Percentiles rank a stretch among this genome's conserved stretches.
phyloP scores from a whole-genome alignment of 371 early-diverging fungal species.

The Polyrhizophydium stewartii region DNA sequence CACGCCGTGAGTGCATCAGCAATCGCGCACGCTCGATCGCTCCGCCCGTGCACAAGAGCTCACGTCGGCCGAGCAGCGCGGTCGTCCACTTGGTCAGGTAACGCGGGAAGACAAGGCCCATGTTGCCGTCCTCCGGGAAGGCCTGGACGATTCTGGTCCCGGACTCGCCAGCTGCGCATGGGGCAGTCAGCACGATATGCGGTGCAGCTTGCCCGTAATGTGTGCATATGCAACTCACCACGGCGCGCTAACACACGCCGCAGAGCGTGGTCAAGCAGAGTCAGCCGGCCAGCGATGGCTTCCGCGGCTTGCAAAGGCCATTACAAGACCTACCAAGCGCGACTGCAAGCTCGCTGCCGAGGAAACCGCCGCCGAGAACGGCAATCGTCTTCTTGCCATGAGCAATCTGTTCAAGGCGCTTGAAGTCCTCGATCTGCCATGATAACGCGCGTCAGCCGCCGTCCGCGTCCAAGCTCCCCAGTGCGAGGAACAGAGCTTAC shows the following conservation, averaged over 20 bases:
- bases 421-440: constrained; percentile 45
- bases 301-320: too few relatives aligned
- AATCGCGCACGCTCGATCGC: neutral
- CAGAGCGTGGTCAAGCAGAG: too few relatives aligned
- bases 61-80: constrained; percentile 47
- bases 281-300: too few relatives aligned
- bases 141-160: constrained; percentile 5
- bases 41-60: constrained; percentile 6
- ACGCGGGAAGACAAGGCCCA: constrained; percentile 66
- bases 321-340: constrained; percentile 33
- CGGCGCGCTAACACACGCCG: too few relatives aligned
- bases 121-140: constrained; percentile 37
- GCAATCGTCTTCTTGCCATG: constrained; percentile 57
- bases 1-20: neutral
- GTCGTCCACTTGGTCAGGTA: constrained; percentile 73
- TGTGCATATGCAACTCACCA: too few relatives aligned
- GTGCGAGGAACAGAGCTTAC: neutral
- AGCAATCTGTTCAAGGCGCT: constrained; percentile 39
- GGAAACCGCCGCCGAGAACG: constrained; percentile 72
- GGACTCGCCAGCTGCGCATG: neutral
- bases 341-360: constrained; percentile 68
- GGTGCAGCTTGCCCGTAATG: too few relatives aligned
- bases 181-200: neutral
- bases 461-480: too few relatives aligned
- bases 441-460: too few relatives aligned